phyloP scores from a whole-genome alignment of 495 filamentous ascomycete species.

The Lophiotrema nucula region DNA sequence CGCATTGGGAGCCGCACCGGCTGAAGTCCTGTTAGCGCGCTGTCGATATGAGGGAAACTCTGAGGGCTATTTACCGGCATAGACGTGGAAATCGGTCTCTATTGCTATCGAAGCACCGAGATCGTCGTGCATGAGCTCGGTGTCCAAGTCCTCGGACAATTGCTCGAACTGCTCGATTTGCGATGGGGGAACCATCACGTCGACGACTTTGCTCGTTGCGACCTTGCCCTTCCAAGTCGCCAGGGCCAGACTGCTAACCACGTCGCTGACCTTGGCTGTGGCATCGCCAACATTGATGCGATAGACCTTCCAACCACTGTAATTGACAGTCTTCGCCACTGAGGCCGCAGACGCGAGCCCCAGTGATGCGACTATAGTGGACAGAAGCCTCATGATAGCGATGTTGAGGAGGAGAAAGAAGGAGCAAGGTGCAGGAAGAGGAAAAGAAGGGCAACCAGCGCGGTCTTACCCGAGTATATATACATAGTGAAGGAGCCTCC shows the following conservation, averaged over 20 bases:
- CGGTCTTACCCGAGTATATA: slow-evolving; percentile 5
- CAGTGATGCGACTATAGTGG: slow-evolving; percentile 12
- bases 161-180: slow-evolving; percentile 41
- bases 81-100: slow-evolving; percentile 38
- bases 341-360: slow-evolving; percentile 24
- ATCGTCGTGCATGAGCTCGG: slow-evolving; percentile 46
- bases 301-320: slow-evolving; percentile 50
- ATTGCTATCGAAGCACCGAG: slow-evolving; percentile 45
- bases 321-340: slow-evolving; percentile 35
- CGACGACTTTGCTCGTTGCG: slow-evolving; percentile 32
- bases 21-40: slow-evolving; percentile 20
- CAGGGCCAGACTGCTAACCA: background rate
- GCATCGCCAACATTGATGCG: slow-evolving; percentile 37
- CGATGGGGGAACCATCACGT: slow-evolving; percentile 47
- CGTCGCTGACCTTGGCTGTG: background rate
- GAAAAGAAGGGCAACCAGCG: background rate
- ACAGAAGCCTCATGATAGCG: slow-evolving; percentile 25
- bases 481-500: slow-evolving; percentile 3
- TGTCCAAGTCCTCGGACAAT: slow-evolving; percentile 36
- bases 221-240: slow-evolving; percentile 3
- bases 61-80: slow-evolving; percentile 30
- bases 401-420: background rate
- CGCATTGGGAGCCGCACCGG: slow-evolving; percentile 27
- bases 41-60: background rate
- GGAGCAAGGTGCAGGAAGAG: slow-evolving; percentile 3